These are phyloP conservation scores for Coniella vitis DNA, from an alignment of 2,329 filamentous ascomycete species.

Conservation along the genomic window DNA sequence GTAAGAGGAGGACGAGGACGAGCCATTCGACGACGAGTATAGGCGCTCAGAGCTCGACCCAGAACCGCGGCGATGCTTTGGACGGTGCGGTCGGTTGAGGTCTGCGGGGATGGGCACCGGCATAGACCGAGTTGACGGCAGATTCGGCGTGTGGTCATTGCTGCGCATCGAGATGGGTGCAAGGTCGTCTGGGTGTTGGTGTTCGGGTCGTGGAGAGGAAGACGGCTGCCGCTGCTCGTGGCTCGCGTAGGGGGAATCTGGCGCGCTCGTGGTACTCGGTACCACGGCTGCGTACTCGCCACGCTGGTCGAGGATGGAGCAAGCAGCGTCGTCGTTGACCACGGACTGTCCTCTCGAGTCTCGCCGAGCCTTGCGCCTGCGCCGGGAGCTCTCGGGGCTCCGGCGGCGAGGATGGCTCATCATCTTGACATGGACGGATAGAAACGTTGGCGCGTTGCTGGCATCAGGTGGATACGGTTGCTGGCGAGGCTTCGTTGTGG, in stretches of 20 bases:
- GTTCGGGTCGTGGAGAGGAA: constrained; percentile 3
- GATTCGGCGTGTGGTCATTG: constrained; percentile 5
- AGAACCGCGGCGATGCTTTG: constrained; percentile 7
- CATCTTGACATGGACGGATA: constrained; percentile 34
- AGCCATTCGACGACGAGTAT: constrained; percentile 34
- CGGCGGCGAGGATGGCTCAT: constrained; percentile 50
- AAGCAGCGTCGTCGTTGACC: constrained; percentile 19
- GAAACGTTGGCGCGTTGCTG: background rate
- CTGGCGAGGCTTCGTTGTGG: background rate
- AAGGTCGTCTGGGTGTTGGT: constrained; percentile 1
- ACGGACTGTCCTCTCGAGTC: constrained; percentile 34
- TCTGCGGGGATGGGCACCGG: constrained; percentile 1
- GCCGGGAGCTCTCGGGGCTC: constrained; percentile 49
- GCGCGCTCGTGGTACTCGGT: constrained; percentile 6
- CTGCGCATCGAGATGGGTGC: constrained; percentile 10
- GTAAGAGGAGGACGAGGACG: constrained; percentile 49
- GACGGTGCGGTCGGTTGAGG: constrained; percentile 6
- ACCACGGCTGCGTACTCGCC: constrained; percentile 3
- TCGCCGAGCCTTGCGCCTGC: constrained; percentile 40
- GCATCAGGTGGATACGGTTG: constrained; percentile 2
- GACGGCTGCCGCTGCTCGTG: constrained; percentile 2
- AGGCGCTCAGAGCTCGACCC: constrained; percentile 33
- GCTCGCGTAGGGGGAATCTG: constrained; percentile 1
- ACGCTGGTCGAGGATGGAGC: constrained; percentile 6
- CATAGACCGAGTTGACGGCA: background rate